phyloP scores from a whole-genome alignment of 2,329 filamentous ascomycete species.

The Didymosphaeria variabile region DNA sequence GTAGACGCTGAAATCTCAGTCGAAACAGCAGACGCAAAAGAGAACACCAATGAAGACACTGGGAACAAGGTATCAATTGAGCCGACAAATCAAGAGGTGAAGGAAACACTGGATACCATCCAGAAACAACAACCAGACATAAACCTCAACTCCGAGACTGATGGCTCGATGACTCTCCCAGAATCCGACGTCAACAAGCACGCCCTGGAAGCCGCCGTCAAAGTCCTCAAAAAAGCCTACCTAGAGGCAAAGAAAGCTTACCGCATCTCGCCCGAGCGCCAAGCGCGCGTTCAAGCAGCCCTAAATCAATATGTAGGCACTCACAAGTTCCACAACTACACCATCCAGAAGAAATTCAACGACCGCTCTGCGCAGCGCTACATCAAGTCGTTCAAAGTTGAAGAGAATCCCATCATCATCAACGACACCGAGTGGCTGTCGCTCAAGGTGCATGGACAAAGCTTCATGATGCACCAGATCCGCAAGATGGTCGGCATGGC shows the following conservation, averaged over 20 bases:
- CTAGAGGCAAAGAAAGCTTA: conserved; percentile 84
- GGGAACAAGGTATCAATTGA: conserved; percentile 19
- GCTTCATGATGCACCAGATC: conserved; percentile 99
- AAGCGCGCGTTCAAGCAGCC: conserved; percentile 77
- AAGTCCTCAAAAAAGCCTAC: conserved; percentile 78
- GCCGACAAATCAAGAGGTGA: conserved; percentile 29
- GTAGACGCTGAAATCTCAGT: conserved; percentile 20
- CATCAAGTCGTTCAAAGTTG: conserved; percentile 88
- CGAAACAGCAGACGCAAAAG: background rate
- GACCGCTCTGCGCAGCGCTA: conserved; percentile 88
- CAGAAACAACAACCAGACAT: conserved; percentile 37
- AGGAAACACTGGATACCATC: conserved; percentile 35
- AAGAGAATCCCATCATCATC: conserved; percentile 75
- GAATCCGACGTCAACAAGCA: conserved; percentile 38
- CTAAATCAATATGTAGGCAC: conserved; percentile 83
- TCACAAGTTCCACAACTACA: conserved; percentile 97
- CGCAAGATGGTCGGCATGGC: conserved; percentile 98
- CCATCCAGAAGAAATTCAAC: conserved; percentile 81
- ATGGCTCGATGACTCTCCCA: conserved; percentile 41
- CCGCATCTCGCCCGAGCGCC: conserved; percentile 76
- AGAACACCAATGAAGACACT: conserved; percentile 14
- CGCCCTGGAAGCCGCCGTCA: conserved; percentile 55
- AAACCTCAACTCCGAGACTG: conserved; percentile 38
- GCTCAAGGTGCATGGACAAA: conserved; percentile 95
- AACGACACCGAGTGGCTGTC: conserved; percentile 94